These are phyloP conservation scores for Phytophthora cactorum DNA, from an alignment of 352 stramenopile species.

Conservation along the genomic window DNA sequence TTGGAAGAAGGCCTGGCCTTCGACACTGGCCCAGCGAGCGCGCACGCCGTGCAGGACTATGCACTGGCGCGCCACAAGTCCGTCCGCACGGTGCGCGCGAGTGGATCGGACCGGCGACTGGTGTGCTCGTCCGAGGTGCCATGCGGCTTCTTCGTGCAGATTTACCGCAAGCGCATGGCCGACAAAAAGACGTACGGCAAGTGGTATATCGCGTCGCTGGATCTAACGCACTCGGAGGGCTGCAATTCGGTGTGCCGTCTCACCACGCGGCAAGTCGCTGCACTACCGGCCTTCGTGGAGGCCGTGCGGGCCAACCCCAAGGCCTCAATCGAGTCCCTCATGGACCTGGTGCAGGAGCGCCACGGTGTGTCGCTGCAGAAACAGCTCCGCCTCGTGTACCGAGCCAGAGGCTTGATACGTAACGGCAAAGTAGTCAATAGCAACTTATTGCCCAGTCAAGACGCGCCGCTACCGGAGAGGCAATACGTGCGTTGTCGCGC, in stretches of 20 bases:
- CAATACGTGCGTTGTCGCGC: conserved; percentile 19
- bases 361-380: conserved; percentile 33
- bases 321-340: conserved; percentile 23
- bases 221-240: conserved; percentile 28
- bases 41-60: conserved; percentile 44
- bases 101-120: conserved; percentile 35
- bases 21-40: conserved; percentile 25
- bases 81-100: conserved; percentile 32
- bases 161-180: conserved; percentile 37
- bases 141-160: conserved; percentile 42
- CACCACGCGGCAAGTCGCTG: conserved; percentile 34
- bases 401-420: conserved; percentile 35
- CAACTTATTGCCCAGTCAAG: conserved; percentile 21
- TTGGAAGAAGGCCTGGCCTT: conserved; percentile 33
- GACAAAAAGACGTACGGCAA: conserved; percentile 37
- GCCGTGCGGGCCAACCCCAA: conserved; percentile 25
- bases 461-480: conserved; percentile 17
- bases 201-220: conserved; percentile 41
- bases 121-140: conserved; percentile 26
- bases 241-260: conserved; percentile 27
- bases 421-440: conserved; percentile 15
- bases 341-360: conserved; percentile 22
- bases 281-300: conserved; percentile 26
- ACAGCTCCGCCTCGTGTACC: conserved; percentile 37
- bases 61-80: conserved; percentile 32